Evolutionary conservation across 2,329 filamentous ascomycete species (phyloP).

Genomic region (Chaetomium sp.): DNA sequence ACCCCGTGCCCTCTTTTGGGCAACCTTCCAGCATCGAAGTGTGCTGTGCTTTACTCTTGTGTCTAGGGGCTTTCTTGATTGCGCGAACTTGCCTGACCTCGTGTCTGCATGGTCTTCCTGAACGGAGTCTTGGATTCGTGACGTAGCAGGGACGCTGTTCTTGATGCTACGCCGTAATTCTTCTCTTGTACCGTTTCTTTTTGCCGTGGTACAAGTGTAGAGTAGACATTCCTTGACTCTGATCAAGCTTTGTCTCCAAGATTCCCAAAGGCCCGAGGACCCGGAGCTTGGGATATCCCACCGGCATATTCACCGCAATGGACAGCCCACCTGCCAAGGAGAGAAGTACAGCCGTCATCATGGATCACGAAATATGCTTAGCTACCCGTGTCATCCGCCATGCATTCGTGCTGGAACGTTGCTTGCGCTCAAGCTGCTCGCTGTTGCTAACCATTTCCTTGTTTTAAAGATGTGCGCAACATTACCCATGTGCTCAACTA

Average conservation of each 20-base stretch:
- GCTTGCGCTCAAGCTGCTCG: slow-evolving; percentile 56
- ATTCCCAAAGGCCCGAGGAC: slow-evolving; percentile 58
- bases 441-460: slow-evolving; percentile 75
- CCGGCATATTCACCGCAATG: slow-evolving; percentile 58
- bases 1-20: slow-evolving; percentile 35
- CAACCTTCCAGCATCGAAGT: slow-evolving; percentile 59
- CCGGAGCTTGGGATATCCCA: slow-evolving; percentile 56
- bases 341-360: slow-evolving; percentile 54
- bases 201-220: slow-evolving; percentile 71
- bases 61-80: slow-evolving; percentile 84
- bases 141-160: slow-evolving; percentile 59
- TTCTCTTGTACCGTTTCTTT: slow-evolving; percentile 68
- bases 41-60: slow-evolving; percentile 87
- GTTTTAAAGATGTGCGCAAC: slow-evolving; percentile 93
- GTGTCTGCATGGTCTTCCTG: slow-evolving; percentile 78
- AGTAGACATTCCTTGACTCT: slow-evolving; percentile 77
- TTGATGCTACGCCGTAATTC: slow-evolving; percentile 71
- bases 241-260: slow-evolving; percentile 69
- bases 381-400: slow-evolving; percentile 45
- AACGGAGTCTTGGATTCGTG: slow-evolving; percentile 85
- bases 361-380: slow-evolving; percentile 54
- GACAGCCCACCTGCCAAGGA: slow-evolving; percentile 62
- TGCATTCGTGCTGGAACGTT: slow-evolving; percentile 62
- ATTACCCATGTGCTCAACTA: slow-evolving; percentile 99
- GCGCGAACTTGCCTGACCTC: slow-evolving; percentile 90